Evolutionary conservation across 805 yeast genomes (phyloP).

Genomic region (Hanseniaspora taiwanica): DNA sequence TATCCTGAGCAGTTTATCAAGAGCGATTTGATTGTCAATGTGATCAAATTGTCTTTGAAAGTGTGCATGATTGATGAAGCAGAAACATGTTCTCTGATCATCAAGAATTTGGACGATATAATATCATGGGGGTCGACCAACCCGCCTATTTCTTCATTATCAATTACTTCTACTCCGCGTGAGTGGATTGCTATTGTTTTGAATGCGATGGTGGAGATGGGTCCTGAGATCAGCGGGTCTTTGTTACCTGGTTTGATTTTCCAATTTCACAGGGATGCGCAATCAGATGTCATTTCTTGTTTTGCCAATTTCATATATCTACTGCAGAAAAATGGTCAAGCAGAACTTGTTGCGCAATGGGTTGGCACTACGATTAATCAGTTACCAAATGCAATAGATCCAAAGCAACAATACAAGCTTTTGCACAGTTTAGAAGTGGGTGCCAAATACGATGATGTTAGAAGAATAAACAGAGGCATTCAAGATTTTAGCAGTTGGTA

Average conservation of each 20-base stretch:
- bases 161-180: conserved; percentile 37
- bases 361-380: conserved; percentile 37
- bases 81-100: conserved; percentile 55
- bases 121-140: conserved; percentile 71
- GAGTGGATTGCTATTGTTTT: conserved; percentile 38
- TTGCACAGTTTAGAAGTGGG: conserved; percentile 44
- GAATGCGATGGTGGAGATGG: conserved; percentile 37
- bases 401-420: conserved; percentile 55
- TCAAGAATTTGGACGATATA: conserved; percentile 72
- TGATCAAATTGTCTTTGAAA: conserved; percentile 29
- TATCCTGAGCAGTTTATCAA: conserved; percentile 34
- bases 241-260: conserved; percentile 56
- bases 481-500: conserved; percentile 79
- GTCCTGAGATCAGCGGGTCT: conserved; percentile 37
- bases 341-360: conserved; percentile 40
- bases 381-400: conserved; percentile 46
- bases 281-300: conserved; percentile 63
- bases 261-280: conserved; percentile 56
- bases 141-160: conserved; percentile 65
- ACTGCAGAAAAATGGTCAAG: conserved; percentile 20
- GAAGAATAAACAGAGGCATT: conserved; percentile 58
- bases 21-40: conserved; percentile 40
- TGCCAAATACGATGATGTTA: conserved; percentile 51
- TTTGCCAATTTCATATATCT: conserved; percentile 48
- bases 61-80: conserved; percentile 45